Evolutionary conservation across 176 grass and related monocot genomes (phyloP), one percentile per base, ranked within the genome.

Genomic region (Ananas comosus): DNA sequence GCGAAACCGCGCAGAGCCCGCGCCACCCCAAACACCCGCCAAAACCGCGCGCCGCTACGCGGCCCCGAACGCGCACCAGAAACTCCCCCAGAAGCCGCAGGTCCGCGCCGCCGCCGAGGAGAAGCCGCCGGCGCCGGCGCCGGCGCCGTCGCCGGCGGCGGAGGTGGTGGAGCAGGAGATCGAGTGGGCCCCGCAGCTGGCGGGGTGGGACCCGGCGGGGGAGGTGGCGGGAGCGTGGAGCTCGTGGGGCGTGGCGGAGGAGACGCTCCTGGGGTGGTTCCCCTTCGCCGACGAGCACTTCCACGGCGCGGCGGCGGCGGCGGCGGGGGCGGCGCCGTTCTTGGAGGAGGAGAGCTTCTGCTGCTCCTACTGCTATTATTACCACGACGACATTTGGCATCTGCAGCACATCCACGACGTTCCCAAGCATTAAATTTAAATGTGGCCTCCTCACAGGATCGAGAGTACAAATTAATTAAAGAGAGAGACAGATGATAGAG

Each of bases 221-320:
- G 56, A 61, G 56, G 4, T 42, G 5, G 9, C 16, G 56, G 56
- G 14, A 11, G 16, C 56, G 17, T 61, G 56, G n/a, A 18, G 16
- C 21, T 19, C 56, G 56, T 61, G 56, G 49, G 67, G 67, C 1
- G 17, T 51, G 10, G 67, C 50, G 49, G 67, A 70, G 67, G 49
- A 51, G 10, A 11, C 24, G 49, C 67, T 70, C 3, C 13, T 70
- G 67, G 67, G 67, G 4, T 70, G 67, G 67, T 70, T 70, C 67
- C 67, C 67, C 17, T 70, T 70, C 67, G 67, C 24, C 2, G 67
- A 70, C 9, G 67, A 70, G 17, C 47, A 70, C 67, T 70, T 70
- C 48, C 49, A 51, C 49, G 67, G 67, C 49, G 67, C 22, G 22
- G 22, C 49, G 49, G 67, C 49, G 67, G 18, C 0, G 11, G 3